Conservation (phyloP, 2,329 filamentous ascomycete genomes). For the Chalara sp. region DNA sequence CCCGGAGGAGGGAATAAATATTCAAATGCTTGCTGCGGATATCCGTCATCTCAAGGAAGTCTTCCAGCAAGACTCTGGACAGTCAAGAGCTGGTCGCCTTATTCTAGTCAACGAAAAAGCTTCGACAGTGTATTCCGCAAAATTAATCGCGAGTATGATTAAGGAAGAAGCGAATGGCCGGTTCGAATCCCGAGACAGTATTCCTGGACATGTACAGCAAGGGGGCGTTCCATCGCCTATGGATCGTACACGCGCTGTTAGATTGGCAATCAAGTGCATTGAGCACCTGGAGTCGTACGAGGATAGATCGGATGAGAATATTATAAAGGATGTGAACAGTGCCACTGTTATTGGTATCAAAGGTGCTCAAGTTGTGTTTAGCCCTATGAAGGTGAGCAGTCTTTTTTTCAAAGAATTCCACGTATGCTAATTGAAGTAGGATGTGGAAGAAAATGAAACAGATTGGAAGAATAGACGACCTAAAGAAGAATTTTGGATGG, state of each 20-base stretch:
- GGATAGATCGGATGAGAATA: constrained; percentile 56
- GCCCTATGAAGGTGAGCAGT: constrained; percentile 47
- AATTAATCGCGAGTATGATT: constrained; percentile 93
- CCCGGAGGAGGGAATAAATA: constrained; percentile 88
- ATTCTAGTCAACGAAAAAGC: constrained; percentile 97
- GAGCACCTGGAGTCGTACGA: constrained; percentile 80
- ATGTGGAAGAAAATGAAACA: constrained; percentile 76
- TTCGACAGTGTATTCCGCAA: constrained; percentile 82
- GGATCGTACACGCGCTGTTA: constrained; percentile 88
- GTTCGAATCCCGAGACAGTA: constrained; percentile 87
- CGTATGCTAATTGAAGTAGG: constrained; percentile 76
- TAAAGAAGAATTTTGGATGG: constrained; percentile 78
- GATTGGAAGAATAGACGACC: constrained; percentile 91
- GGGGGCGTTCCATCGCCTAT: constrained; percentile 89
- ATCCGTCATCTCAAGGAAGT: constrained; percentile 83
- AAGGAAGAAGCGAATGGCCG: constrained; percentile 85
- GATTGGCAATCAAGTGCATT: constrained; percentile 90
- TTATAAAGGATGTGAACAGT: constrained; percentile 67
- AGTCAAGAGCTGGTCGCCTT: constrained; percentile 83
- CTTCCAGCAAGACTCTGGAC: constrained; percentile 79
- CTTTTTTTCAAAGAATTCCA: too few species aligned
- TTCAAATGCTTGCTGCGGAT: constrained; percentile 87
- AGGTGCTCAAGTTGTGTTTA: constrained; percentile 84
- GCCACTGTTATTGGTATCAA: constrained; percentile 85
- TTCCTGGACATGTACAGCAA: constrained; percentile 91